Conservation (phyloP, 73 alveolate species). For the Paramecium pentaurelia region DNA sequence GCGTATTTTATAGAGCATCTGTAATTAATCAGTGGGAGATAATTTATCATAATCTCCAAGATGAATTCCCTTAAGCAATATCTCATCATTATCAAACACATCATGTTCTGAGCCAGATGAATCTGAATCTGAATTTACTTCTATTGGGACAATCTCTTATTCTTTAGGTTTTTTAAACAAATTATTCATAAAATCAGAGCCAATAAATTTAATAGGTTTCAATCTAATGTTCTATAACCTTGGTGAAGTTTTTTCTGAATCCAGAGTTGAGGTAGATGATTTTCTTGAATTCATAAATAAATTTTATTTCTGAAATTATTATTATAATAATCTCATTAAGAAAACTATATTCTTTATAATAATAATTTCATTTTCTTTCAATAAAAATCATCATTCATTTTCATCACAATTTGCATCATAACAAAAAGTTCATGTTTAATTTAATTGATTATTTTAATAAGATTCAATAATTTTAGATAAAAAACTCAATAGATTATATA, state of each 20-base stretch:
- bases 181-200: not conserved
- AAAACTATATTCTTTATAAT: not conserved
- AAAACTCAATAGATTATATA: too few relatives aligned
- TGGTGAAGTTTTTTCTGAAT: not conserved
- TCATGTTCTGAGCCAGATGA: conserved; percentile 34
- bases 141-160: not conserved
- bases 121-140: not conserved
- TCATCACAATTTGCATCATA: too few relatives aligned
- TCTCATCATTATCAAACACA: conserved; percentile 21
- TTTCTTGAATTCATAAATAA: conserved; percentile 16
- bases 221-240: not conserved
- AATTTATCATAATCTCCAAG: not conserved
- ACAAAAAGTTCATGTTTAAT: not conserved
- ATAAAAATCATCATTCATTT: too few relatives aligned
- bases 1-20: not conserved
- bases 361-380: not conserved
- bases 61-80: not conserved
- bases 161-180: not conserved
- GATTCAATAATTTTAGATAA: too few relatives aligned
- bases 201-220: not conserved
- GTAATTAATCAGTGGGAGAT: not conserved
- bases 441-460: not conserved
- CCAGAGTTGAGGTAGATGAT: not conserved
- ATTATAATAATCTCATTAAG: not conserved
- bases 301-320: not conserved